Base-by-base conservation (phyloP, 164 flowering plant genomes). In the Nymphaea colorata region DNA sequence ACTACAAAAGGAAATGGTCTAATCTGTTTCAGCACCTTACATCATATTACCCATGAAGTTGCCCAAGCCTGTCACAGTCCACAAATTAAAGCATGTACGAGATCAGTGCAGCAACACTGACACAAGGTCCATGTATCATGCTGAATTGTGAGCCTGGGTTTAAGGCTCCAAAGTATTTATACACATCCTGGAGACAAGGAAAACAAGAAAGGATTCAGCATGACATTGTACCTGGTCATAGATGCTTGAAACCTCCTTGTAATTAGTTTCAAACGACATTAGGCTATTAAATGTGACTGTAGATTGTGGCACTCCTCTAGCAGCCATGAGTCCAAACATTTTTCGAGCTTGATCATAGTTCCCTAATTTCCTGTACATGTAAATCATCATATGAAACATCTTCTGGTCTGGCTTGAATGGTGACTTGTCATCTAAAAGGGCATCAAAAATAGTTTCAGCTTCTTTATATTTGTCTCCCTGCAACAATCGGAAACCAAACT, bases 351-450 rank as follows among this genome's bases (percentile, higher is more conserved):
- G 91, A 12, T 84, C 90, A 67, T 86, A 83, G 64, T 62, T 82
- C 73, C 96, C 96, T 57, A 96, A 86, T 71, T 95, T 95, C 78
- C 74, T 87, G 71, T 90, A 67, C 98, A 92, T 92, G 78, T 91
- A 92, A 68, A 95, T 95, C 94, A 95, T 92, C 99, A 92, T 87
- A 68, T 95, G 93, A 77, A 84, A 95, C 98, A 95, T 91, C 77
- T 90, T 87, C 72, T 89, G 96, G 75, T 95, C 98, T 36, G 97
- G 99, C 76, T 84, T 87, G 72, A 90, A 73, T 10, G 88, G 86
- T 44, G 93, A 76, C 43, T 59, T 81, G 59, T 83, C 81, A 76
- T 82, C 70, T 70, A 90, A 67, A 73, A 95, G 87, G 69, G 81
- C 73, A 67, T 84, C 81, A 73, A 95, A 95, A 59, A 87, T 45